phyloP scores from a whole-genome alignment of 2,329 filamentous ascomycete species.

The Monilinia aucupariae region DNA sequence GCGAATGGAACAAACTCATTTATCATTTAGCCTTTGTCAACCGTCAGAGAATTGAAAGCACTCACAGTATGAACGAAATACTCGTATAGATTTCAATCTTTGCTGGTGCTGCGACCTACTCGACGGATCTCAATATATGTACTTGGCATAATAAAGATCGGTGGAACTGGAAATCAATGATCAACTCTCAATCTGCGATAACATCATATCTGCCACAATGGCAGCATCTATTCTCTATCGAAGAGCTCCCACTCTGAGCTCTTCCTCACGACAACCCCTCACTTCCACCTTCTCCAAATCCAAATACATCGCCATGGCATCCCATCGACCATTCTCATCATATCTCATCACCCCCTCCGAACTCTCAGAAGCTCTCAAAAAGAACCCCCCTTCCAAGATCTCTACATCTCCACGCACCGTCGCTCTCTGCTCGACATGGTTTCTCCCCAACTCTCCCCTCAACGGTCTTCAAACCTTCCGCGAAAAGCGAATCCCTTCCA shows the following conservation, averaged over 20 bases:
- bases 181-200: too few relatives aligned
- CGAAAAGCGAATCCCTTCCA: slow-evolving; percentile 76
- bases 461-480: slow-evolving; percentile 77
- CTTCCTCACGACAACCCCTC: slow-evolving; percentile 17
- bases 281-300: slow-evolving; percentile 2
- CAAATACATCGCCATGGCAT: slow-evolving; percentile 8
- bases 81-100: too few relatives aligned
- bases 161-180: too few relatives aligned
- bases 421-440: slow-evolving; percentile 91
- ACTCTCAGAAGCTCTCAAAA: slow-evolving; percentile 73
- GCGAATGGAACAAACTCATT: too few relatives aligned
- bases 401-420: slow-evolving; percentile 79
- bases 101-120: too few relatives aligned
- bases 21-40: too few relatives aligned
- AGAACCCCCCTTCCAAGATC: slow-evolving; percentile 73
- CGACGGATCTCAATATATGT: too few relatives aligned
- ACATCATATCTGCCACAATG: slow-evolving; percentile 29
- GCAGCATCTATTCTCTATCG: slow-evolving; percentile 26
- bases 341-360: slow-evolving; percentile 85
- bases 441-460: slow-evolving; percentile 85
- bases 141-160: too few relatives aligned
- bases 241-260: slow-evolving; percentile 20
- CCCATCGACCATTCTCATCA: slow-evolving; percentile 32
- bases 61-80: too few relatives aligned
- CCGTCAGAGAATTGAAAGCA: too few relatives aligned